These are phyloP conservation scores for Suhomyces panamericanus DNA, from an alignment of 1,139 yeast genomes.

Conservation along the genomic window DNA sequence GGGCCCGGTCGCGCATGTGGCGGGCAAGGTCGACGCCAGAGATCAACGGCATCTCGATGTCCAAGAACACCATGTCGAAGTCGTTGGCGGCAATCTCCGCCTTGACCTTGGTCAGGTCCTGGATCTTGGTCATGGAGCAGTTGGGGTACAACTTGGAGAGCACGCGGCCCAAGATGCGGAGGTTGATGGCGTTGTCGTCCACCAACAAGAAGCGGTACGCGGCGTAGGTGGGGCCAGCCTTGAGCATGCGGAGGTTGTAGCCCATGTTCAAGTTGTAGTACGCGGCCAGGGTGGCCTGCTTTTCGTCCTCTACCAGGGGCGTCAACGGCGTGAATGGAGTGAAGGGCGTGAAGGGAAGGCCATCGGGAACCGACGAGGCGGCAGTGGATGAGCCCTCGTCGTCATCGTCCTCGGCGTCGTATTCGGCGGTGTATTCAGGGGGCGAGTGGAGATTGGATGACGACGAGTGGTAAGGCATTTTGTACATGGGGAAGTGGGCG, in stretches of 20 bases:
- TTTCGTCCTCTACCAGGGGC: constrained; percentile 7
- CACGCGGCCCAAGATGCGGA: constrained; percentile 38
- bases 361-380: neutral
- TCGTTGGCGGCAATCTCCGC: constrained; percentile 19
- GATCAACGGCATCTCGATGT: constrained; percentile 50
- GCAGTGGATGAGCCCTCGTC: neutral
- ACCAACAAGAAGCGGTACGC: constrained; percentile 38
- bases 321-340: constrained; percentile 17
- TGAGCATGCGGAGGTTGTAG: constrained; percentile 3
- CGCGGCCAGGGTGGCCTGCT: constrained; percentile 2
- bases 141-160: constrained; percentile 39
- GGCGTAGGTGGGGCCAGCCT: constrained; percentile 22
- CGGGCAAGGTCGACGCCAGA: constrained; percentile 43
- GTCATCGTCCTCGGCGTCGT: constrained; percentile 10
- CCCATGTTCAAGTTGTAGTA: constrained; percentile 2
- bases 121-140: constrained; percentile 28
- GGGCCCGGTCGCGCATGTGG: constrained; percentile 23
- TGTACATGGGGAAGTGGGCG: constrained; percentile 10
- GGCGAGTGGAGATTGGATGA: constrained; percentile 12
- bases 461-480: constrained; percentile 3
- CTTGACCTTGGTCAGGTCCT: constrained; percentile 36
- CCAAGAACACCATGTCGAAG: constrained; percentile 42
- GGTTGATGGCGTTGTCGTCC: constrained; percentile 46
- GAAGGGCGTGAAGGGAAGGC: constrained; percentile 13
- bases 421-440: constrained; percentile 12